These are phyloP conservation scores for Fusarium oligoseptatum DNA, from an alignment of 2,329 filamentous ascomycete species.

Conservation along the genomic window DNA sequence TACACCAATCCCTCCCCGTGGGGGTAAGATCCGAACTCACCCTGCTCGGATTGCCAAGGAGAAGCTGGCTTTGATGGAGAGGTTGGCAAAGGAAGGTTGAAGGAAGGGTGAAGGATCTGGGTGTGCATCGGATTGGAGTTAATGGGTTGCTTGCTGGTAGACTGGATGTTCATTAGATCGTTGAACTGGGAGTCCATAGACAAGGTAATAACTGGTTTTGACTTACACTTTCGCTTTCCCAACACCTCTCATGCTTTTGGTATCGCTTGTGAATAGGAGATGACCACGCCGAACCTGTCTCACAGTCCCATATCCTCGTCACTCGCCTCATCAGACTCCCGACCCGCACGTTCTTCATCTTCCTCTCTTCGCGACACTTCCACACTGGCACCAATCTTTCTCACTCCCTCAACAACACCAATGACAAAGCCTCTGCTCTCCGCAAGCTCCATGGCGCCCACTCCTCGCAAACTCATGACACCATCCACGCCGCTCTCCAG, in stretches of 20 bases:
- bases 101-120: not conserved
- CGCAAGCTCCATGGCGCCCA: conserved; percentile 93
- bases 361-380: conserved; percentile 84
- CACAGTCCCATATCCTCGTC: conserved; percentile 66
- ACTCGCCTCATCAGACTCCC: conserved; percentile 71
- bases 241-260: conserved; percentile 6
- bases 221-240: conserved; percentile 30
- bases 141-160: conserved; percentile 16
- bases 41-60: conserved; percentile 33
- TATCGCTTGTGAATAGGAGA: conserved; percentile 6
- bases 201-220: conserved; percentile 7
- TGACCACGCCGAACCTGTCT: conserved; percentile 16
- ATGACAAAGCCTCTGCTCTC: conserved; percentile 87
- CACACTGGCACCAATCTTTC: conserved; percentile 84
- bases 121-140: conserved; percentile 3
- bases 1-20: conserved; percentile 21
- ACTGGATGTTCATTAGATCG: not conserved
- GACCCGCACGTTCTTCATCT: conserved; percentile 75
- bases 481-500: conserved; percentile 80
- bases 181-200: not conserved
- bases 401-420: conserved; percentile 88
- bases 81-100: not conserved
- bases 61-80: conserved; percentile 16
- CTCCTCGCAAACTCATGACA: conserved; percentile 77
- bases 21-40: conserved; percentile 34